phyloP scores from a whole-genome alignment of 2,329 filamentous ascomycete species.

The Zasmidium cellare region DNA sequence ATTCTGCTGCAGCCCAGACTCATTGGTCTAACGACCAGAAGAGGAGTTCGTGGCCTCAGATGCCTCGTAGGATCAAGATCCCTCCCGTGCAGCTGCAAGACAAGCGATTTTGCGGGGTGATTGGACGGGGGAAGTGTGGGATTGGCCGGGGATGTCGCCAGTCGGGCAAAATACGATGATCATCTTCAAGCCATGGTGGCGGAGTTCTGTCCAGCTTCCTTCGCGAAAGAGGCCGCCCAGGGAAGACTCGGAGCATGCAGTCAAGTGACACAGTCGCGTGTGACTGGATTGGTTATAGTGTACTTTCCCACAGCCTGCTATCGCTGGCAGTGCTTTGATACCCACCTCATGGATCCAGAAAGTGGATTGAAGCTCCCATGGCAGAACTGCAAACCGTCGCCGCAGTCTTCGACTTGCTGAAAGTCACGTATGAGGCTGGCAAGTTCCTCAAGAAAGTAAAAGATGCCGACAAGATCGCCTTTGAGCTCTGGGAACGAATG shows the following conservation, averaged over 20 bases:
- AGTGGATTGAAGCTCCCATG: slow-evolving; percentile 1
- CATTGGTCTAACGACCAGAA: neutral
- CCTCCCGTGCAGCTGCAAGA: neutral
- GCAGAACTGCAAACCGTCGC: slow-evolving; percentile 22
- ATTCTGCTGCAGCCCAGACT: neutral
- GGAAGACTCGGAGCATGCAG: neutral
- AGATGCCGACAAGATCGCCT: slow-evolving; percentile 25
- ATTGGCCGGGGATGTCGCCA: neutral
- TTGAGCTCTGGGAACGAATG: slow-evolving; percentile 15
- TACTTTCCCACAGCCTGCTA: neutral
- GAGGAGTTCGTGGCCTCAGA: neutral
- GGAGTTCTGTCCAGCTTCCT: neutral
- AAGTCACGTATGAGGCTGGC: slow-evolving; percentile 15
- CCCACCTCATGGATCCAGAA: neutral
- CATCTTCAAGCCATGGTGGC: slow-evolving; percentile 1
- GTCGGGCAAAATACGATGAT: neutral
- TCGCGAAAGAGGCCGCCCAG: neutral
- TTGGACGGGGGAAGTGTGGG: neutral
- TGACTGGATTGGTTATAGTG: neutral
- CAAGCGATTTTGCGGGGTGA: neutral
- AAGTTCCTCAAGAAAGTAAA: slow-evolving; percentile 23
- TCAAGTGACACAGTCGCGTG: neutral
- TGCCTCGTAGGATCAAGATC: neutral
- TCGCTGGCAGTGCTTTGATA: slow-evolving; percentile 1
- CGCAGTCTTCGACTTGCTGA: slow-evolving; percentile 20